These are phyloP conservation scores for Globisporangium cystogenes DNA, from an alignment of 352 stramenopile genomes.

Conservation along the genomic window DNA sequence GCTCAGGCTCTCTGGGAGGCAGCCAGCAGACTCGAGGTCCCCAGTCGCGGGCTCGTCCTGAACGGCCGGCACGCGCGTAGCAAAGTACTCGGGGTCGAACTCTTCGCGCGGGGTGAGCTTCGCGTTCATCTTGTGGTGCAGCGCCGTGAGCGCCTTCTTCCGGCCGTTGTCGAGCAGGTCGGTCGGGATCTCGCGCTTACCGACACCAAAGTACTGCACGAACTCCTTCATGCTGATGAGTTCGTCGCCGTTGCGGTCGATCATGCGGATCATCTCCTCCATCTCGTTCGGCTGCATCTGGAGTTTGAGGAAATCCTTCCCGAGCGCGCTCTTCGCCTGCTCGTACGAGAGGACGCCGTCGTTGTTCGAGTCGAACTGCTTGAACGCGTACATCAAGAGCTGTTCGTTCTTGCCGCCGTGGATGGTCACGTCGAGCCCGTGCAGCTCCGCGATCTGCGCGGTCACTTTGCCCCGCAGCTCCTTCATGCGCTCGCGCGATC, in stretches of 20 bases:
- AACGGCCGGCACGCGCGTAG: slow-evolving; percentile 1
- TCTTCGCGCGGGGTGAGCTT: slow-evolving; percentile 44
- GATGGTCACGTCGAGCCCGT: slow-evolving; percentile 45
- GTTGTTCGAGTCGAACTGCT: slow-evolving; percentile 71
- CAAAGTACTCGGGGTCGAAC: slow-evolving; percentile 34
- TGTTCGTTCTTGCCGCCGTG: slow-evolving; percentile 62
- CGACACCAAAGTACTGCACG: slow-evolving; percentile 72
- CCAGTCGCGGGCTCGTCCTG: not conserved
- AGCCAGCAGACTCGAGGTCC: slow-evolving; percentile 15
- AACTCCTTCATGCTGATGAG: slow-evolving; percentile 81
- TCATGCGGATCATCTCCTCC: slow-evolving; percentile 68
- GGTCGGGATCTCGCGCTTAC: slow-evolving; percentile 48
- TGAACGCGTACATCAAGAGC: slow-evolving; percentile 70
- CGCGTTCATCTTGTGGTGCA: slow-evolving; percentile 46
- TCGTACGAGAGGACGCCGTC: slow-evolving; percentile 72
- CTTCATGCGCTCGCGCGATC: slow-evolving; percentile 55
- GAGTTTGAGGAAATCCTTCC: slow-evolving; percentile 53
- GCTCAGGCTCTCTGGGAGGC: slow-evolving; percentile 49
- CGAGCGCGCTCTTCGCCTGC: slow-evolving; percentile 54
- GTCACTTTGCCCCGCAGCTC: slow-evolving; percentile 58
- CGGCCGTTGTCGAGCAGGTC: slow-evolving; percentile 60
- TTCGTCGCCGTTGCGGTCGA: slow-evolving; percentile 65
- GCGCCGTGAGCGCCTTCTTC: slow-evolving; percentile 46
- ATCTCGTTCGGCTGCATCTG: slow-evolving; percentile 45
- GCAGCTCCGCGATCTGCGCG: slow-evolving; percentile 45